phyloP scores from a whole-genome alignment of 208 protist genomes.

The Balamuthia mandrillaris region DNA sequence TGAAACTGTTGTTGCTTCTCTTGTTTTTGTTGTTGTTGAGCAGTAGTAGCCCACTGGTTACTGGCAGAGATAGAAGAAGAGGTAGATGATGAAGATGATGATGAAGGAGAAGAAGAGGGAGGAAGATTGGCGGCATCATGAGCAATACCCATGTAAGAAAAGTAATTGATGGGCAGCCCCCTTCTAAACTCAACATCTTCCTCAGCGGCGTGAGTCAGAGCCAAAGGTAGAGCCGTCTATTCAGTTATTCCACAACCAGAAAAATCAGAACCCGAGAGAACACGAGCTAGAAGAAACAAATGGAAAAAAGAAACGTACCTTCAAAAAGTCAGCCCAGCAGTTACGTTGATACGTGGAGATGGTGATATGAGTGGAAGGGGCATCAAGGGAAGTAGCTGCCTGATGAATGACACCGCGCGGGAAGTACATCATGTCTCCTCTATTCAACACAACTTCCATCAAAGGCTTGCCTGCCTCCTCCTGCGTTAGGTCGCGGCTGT shows the following conservation, averaged over 20 bases:
- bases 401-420: slow-evolving; percentile 89
- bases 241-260: too few species aligned
- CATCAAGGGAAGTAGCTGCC: slow-evolving; percentile 53
- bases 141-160: not conserved
- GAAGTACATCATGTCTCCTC: slow-evolving; percentile 91
- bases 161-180: slow-evolving; percentile 29
- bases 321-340: slow-evolving; percentile 62
- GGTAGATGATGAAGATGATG: too few species aligned
- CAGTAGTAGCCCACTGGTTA: too few species aligned
- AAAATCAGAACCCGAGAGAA: not conserved
- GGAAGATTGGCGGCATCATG: not conserved
- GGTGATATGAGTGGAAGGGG: slow-evolving; percentile 84
- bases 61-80: too few species aligned
- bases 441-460: slow-evolving; percentile 69
- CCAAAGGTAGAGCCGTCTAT: too few species aligned
- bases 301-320: slow-evolving; percentile 48
- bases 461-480: slow-evolving; percentile 77
- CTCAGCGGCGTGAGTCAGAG: slow-evolving; percentile 56
- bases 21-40: too few species aligned
- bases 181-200: slow-evolving; percentile 58
- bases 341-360: slow-evolving; percentile 83
- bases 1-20: slow-evolving; percentile 11
- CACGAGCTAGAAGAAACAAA: not conserved
- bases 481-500: slow-evolving; percentile 72
- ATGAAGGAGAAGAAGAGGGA: too few species aligned